Percentiles rank a stretch among this genome's conserved stretches.
phyloP scores from a whole-genome alignment of 2,329 filamentous ascomycete species.

The Magnaporthiopsis poae region DNA sequence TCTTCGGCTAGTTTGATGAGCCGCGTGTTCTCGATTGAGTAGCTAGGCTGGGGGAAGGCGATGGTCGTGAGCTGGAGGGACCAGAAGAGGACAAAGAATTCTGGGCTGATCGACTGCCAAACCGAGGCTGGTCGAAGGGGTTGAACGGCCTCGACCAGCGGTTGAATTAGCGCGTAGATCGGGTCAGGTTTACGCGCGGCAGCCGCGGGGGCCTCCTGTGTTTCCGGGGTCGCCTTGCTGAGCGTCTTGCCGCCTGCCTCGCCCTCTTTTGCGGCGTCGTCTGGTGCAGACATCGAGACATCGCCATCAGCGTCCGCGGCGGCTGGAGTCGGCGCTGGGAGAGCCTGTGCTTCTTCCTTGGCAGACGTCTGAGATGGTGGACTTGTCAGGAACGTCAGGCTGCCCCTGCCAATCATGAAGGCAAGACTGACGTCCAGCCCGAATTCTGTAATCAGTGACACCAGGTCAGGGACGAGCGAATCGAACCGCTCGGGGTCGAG shows the following conservation, averaged over 20 bases:
- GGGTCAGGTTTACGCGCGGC: constrained; percentile 32
- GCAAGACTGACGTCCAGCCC: constrained; percentile 72
- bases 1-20: constrained; percentile 57
- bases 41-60: constrained; percentile 64
- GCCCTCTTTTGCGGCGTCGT: constrained; percentile 20
- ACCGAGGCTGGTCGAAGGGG: constrained; percentile 50
- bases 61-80: constrained; percentile 75
- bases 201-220: constrained; percentile 16
- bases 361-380: constrained; percentile 18
- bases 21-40: constrained; percentile 63
- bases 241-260: constrained; percentile 14
- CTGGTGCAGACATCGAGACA: constrained; percentile 33
- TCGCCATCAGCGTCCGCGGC: constrained; percentile 47
- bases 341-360: constrained; percentile 22
- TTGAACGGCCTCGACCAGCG: constrained; percentile 61
- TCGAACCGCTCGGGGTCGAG: constrained; percentile 69
- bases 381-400: constrained; percentile 54
- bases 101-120: constrained; percentile 62
- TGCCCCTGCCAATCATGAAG: constrained; percentile 71
- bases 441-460: constrained; percentile 64
- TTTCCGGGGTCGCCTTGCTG: neutral
- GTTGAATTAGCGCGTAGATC: constrained; percentile 62
- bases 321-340: constrained; percentile 9
- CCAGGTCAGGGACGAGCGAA: constrained; percentile 62
- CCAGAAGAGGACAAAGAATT: constrained; percentile 90